Evolutionary conservation across 2,329 filamentous ascomycete species (phyloP).

Genomic region (Sclerotinia minor): DNA sequence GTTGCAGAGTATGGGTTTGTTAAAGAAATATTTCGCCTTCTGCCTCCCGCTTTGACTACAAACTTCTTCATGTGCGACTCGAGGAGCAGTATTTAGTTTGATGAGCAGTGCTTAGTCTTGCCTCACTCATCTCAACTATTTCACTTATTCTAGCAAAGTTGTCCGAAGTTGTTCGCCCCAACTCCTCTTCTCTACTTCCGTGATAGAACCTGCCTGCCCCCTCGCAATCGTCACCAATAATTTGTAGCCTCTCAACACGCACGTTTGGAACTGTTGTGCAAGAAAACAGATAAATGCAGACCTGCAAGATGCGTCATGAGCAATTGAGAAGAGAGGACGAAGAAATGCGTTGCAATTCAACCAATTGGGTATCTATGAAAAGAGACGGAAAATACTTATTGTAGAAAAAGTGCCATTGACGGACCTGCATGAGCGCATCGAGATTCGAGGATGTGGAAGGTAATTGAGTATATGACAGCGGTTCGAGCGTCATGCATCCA

Average conservation of each 20-base stretch:
- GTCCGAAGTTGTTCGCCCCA: slow-evolving; percentile 17
- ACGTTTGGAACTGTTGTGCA: slow-evolving; percentile 28
- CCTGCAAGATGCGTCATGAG: background rate
- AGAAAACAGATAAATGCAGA: slow-evolving; percentile 1
- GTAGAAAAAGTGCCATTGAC: slow-evolving; percentile 29
- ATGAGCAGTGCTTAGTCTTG: too few species aligned
- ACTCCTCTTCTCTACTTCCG: background rate
- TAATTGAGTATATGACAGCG: slow-evolving; percentile 28
- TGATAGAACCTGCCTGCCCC: slow-evolving; percentile 1
- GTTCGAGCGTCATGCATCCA: slow-evolving; percentile 29
- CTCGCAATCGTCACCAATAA: slow-evolving; percentile 29
- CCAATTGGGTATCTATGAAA: slow-evolving; percentile 30
- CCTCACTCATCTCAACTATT: slow-evolving; percentile 31
- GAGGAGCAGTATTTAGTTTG: too few species aligned
- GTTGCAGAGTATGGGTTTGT: background rate
- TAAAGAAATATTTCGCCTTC: background rate
- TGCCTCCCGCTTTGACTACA: background rate
- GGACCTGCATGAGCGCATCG: slow-evolving; percentile 29
- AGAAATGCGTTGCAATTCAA: slow-evolving; percentile 21
- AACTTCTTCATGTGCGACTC: slow-evolving; percentile 20
- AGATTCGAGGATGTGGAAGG: slow-evolving; percentile 28
- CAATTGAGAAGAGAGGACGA: slow-evolving; percentile 14
- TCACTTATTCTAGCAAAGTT: slow-evolving; percentile 34
- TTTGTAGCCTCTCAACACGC: slow-evolving; percentile 26
- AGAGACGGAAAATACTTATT: slow-evolving; percentile 27